Conservation (phyloP, 371 early-diverging fungal species). For the Mucor plumbeus region DNA sequence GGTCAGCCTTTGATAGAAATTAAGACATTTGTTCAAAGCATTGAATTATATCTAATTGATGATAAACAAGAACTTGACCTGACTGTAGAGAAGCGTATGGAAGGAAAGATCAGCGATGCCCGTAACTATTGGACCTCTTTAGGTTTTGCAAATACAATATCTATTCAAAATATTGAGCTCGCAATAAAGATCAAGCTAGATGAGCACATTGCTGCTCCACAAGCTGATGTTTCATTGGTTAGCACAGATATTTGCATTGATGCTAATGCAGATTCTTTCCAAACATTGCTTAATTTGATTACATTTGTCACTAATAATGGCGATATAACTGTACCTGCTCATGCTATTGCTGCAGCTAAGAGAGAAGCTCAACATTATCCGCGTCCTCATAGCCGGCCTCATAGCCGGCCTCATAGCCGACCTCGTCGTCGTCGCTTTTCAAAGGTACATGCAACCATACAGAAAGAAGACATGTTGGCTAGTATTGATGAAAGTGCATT, state of each 20-base stretch:
- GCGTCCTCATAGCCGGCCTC: neutral
- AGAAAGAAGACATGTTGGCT: conserved; percentile 44
- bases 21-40: conserved; percentile 43
- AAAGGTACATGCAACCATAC: conserved; percentile 8
- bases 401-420: neutral
- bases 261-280: conserved; percentile 77
- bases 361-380: neutral
- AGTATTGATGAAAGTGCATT: conserved; percentile 71
- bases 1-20: conserved; percentile 56
- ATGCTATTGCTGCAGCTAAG: neutral
- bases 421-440: neutral
- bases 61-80: conserved; percentile 34
- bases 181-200: conserved; percentile 44
- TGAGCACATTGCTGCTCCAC: conserved; percentile 27
- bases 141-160: conserved; percentile 46
- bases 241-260: conserved; percentile 50
- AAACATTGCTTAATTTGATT: conserved; percentile 63
- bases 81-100: conserved; percentile 4
- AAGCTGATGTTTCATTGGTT: conserved; percentile 17
- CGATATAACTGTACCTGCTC: conserved; percentile 13
- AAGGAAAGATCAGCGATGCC: conserved; percentile 30
- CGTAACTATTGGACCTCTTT: conserved; percentile 43
- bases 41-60: conserved; percentile 50
- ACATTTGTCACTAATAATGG: conserved; percentile 47
- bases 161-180: conserved; percentile 49